A percentile compares a stretch with the other conserved stretches of the same genome.
Evolutionary conservation across 179 eudicot species (phyloP).

Genomic region (Spergularia azorica): DNA sequence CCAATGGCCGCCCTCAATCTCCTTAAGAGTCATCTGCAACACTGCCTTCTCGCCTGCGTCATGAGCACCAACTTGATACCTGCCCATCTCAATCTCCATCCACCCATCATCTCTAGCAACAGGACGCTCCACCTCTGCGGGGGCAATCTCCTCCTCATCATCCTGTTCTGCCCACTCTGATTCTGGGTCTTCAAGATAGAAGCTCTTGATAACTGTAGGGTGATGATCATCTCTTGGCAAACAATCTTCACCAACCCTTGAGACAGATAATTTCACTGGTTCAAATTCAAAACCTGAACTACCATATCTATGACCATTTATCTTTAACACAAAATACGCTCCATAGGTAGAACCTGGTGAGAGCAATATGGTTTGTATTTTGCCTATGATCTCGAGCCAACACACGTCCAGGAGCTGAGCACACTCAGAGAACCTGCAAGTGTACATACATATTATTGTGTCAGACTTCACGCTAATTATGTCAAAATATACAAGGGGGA

Average conservation of each 20-base stretch:
- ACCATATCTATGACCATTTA: background rate
- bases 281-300: background rate
- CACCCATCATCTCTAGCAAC: slow-evolving; percentile 30
- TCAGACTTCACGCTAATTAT: background rate
- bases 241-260: slow-evolving; percentile 5
- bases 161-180: no score
- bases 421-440: slow-evolving; percentile 9
- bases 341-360: slow-evolving; percentile 29
- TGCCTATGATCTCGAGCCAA: slow-evolving; percentile 34
- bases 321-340: slow-evolving; percentile 26
- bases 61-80: slow-evolving; percentile 16
- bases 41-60: background rate
- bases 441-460: background rate
- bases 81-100: slow-evolving; percentile 43
- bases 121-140: background rate
- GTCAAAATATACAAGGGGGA: background rate
- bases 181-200: background rate
- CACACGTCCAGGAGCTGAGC: slow-evolving; percentile 21
- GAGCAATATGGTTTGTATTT: slow-evolving; percentile 20
- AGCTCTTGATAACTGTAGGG: background rate
- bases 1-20: background rate
- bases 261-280: background rate
- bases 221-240: background rate
- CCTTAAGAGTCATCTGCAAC: slow-evolving; percentile 29
- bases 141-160: background rate